Evolutionary conservation across 2,329 filamentous ascomycete species (phyloP).

Genomic region (Periconia sp.): DNA sequence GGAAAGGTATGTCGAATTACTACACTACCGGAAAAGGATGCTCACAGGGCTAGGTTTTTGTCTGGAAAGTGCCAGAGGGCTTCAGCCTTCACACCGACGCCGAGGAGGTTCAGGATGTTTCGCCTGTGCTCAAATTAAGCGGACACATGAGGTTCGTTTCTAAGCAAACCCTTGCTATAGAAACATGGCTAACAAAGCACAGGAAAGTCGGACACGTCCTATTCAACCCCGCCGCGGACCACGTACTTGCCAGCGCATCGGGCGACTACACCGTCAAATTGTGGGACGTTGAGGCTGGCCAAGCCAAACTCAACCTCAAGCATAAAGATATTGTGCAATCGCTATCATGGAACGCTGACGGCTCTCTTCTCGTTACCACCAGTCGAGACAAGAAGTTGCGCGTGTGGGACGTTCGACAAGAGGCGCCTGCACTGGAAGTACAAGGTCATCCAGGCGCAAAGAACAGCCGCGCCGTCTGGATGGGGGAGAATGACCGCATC

Average conservation of each 20-base stretch:
- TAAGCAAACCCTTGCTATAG: neutral
- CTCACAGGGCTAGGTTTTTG: conserved; percentile 67
- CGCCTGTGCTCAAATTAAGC: conserved; percentile 78
- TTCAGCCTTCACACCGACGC: conserved; percentile 85
- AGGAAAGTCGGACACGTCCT: conserved; percentile 98
- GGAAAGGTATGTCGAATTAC: conserved; percentile 71
- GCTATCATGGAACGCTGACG: conserved; percentile 92
- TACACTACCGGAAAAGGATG: neutral
- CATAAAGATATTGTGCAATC: conserved; percentile 94
- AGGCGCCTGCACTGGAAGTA: conserved; percentile 83
- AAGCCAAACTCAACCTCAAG: conserved; percentile 76
- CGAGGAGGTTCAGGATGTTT: conserved; percentile 82
- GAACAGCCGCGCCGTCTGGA: conserved; percentile 95
- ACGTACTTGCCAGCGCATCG: conserved; percentile 92
- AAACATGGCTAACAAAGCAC: conserved; percentile 23
- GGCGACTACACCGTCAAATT: conserved; percentile 95
- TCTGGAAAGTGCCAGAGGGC: conserved; percentile 91
- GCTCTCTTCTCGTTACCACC: conserved; percentile 85
- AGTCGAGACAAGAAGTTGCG: conserved; percentile 98
- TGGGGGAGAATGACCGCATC: conserved; percentile 95
- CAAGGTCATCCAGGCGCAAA: conserved; percentile 91
- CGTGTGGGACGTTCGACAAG: conserved; percentile 95
- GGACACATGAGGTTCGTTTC: conserved; percentile 79
- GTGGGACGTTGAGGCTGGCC: conserved; percentile 87
- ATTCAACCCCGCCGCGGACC: conserved; percentile 96